Evolutionary conservation across 768 basidiomycete genomes (phyloP), one percentile per base, ranked within the genome.

Genomic region (Mycena vulgaris): DNA sequence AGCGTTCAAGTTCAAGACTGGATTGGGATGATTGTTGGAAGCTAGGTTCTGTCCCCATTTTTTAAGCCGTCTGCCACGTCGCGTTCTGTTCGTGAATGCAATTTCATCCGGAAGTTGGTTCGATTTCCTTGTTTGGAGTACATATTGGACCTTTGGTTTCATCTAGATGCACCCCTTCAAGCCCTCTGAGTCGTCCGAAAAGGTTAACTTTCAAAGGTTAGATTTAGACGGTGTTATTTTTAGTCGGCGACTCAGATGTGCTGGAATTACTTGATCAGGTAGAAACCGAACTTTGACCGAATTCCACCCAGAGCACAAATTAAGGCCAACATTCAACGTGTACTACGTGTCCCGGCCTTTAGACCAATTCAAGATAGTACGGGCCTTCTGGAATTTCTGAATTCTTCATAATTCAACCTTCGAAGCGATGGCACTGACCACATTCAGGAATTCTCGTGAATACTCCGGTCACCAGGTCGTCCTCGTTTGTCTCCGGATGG

Each of bases 271-370:
- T 6, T 7, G 7, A 21, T 25, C 48, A 25, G 48, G 23, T n/a
- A 31, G 53, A 55, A 55, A 55, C 53, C 58, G 58, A 60, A 33
- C 58, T 60, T 60, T 47, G 58, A 47, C 58, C 58, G 58, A 60
- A 60, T 45, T 60, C 45, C 3, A 14, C 28, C 58, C 58, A 45
- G 4, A 39, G 7, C 56, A 56, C 19, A 28, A 35, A 57, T 57
- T 25, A 13, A 13, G 8, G 17, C 13, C 6, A 45, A n/a, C 39
- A 45, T 13, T 45, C 42, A n/a, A n/a, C 42, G n/a, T 45, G n/a
- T 45, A 45, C 21, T 10, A 3, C 21, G 21, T n/a, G 21, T 39
- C n/a, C n/a, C n/a, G n/a, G n/a, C n/a, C n/a, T n/a, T 45, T 21
- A 45, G 10, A 21, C 6, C 19, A 45, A 45, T 19, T 45, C n/a